Evolutionary conservation across 192 early-diverging fungal genomes (phyloP).

Genomic region (Coemansia erecta): DNA sequence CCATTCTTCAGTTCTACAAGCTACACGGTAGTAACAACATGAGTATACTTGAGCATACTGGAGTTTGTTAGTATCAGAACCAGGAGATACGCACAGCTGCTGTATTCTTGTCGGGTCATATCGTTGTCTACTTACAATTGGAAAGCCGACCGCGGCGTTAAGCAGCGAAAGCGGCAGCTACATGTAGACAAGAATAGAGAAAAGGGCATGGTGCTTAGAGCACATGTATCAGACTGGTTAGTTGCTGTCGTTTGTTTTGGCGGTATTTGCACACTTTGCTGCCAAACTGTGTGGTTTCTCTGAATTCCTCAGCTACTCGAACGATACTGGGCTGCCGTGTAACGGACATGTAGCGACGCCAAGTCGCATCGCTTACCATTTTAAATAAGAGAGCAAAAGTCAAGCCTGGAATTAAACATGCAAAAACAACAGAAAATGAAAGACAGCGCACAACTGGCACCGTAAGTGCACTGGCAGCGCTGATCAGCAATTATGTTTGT

Average conservation of each 20-base stretch:
- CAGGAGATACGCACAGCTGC: not conserved
- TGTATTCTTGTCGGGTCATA: not conserved
- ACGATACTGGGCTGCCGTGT: too few relatives aligned
- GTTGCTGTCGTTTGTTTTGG: too few relatives aligned
- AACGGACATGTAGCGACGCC: too few relatives aligned
- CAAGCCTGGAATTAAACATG: not conserved
- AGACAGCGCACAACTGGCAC: not conserved
- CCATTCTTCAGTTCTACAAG: conserved; percentile 97
- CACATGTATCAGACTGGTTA: too few relatives aligned
- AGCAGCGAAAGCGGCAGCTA: conserved; percentile 92
- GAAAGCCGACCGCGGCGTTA: conserved; percentile 82
- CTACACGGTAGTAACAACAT: conserved; percentile 26
- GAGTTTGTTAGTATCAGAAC: not conserved
- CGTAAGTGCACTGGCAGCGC: too few relatives aligned
- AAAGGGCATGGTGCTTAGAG: not conserved
- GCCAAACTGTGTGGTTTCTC: too few relatives aligned
- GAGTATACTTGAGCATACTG: not conserved
- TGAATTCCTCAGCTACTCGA: too few relatives aligned
- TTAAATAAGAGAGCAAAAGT: not conserved
- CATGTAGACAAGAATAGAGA: conserved; percentile 2
- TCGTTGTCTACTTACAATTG: conserved; percentile 59
- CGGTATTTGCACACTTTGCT: too few relatives aligned
- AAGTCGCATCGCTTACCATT: not conserved
- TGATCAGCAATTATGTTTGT: too few relatives aligned
- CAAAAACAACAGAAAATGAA: not conserved